These are phyloP conservation scores for Phytophthora sp. DNA, from an alignment of 352 stramenopile genomes.

Conservation along the genomic window DNA sequence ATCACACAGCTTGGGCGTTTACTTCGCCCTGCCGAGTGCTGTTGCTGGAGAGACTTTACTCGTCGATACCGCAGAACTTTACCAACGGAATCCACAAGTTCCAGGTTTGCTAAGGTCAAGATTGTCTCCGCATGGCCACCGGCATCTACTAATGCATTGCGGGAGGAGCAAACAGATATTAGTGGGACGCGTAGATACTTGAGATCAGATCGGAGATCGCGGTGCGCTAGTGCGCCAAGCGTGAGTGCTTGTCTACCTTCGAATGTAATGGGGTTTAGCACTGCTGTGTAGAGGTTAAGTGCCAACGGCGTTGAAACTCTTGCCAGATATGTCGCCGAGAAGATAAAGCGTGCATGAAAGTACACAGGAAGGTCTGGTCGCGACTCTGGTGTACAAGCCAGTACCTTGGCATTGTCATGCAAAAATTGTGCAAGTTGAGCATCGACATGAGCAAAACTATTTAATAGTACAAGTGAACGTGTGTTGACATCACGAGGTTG, in stretches of 20 bases:
- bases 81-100: conserved; percentile 81
- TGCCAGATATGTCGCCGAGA: conserved; percentile 91
- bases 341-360: conserved; percentile 95
- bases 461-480: conserved; percentile 88
- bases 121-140: conserved; percentile 79
- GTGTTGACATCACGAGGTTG: conserved; percentile 60
- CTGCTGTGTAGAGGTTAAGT: conserved; percentile 95
- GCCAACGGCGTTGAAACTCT: conserved; percentile 94
- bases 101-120: conserved; percentile 50
- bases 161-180: conserved; percentile 87
- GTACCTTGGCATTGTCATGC: conserved; percentile 96
- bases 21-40: conserved; percentile 17
- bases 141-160: conserved; percentile 89
- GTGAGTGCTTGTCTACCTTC: conserved; percentile 91
- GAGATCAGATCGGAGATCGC: conserved; percentile 69
- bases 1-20: conserved; percentile 50
- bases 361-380: conserved; percentile 95
- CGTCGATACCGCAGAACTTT: conserved; percentile 64
- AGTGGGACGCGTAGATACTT: conserved; percentile 76
- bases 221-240: conserved; percentile 84
- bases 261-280: conserved; percentile 94
- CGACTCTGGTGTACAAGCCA: conserved; percentile 89
- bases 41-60: conserved; percentile 18
- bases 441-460: conserved; percentile 92
- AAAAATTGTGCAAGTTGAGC: conserved; percentile 91